phyloP scores from a whole-genome alignment of 2,329 filamentous ascomycete genomes.

The Trichoderma arundinaceum region DNA sequence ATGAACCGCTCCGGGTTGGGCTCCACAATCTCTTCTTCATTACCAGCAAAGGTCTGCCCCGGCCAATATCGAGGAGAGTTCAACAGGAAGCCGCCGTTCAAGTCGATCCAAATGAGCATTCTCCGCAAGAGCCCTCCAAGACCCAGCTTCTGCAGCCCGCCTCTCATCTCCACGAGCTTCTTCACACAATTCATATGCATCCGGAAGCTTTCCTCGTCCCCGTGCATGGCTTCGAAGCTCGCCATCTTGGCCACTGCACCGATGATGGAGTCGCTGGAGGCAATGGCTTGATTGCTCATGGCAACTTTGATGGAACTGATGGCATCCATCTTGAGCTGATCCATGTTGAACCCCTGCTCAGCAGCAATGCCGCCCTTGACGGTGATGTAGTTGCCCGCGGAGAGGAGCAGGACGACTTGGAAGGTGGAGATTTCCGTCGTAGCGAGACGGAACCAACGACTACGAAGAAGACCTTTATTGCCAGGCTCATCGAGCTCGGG shows the following conservation, averaged over 20 bases:
- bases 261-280: slow-evolving; percentile 50
- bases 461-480: slow-evolving; percentile 38
- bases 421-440: slow-evolving; percentile 38
- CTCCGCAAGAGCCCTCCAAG: slow-evolving; percentile 53
- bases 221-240: slow-evolving; percentile 58
- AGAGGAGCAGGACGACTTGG: slow-evolving; percentile 40
- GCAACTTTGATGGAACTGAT: slow-evolving; percentile 51
- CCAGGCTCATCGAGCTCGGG: slow-evolving; percentile 39
- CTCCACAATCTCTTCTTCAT: slow-evolving; percentile 36
- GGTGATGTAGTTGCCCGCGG: slow-evolving; percentile 39
- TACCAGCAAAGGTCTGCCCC: slow-evolving; percentile 37
- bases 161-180: slow-evolving; percentile 51
- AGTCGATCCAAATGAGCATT: slow-evolving; percentile 57
- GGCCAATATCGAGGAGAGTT: slow-evolving; percentile 44
- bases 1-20: slow-evolving; percentile 46
- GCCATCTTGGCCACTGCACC: slow-evolving; percentile 58
- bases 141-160: slow-evolving; percentile 51
- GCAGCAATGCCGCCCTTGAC: slow-evolving; percentile 31
- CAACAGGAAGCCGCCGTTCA: slow-evolving; percentile 48
- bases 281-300: slow-evolving; percentile 39
- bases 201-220: slow-evolving; percentile 48
- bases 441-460: slow-evolving; percentile 41
- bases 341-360: slow-evolving; percentile 40
- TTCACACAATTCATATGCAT: slow-evolving; percentile 55
- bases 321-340: slow-evolving; percentile 52